phyloP scores from a whole-genome alignment of 2,329 filamentous ascomycete genomes.

The Trichoderma hamatum region DNA sequence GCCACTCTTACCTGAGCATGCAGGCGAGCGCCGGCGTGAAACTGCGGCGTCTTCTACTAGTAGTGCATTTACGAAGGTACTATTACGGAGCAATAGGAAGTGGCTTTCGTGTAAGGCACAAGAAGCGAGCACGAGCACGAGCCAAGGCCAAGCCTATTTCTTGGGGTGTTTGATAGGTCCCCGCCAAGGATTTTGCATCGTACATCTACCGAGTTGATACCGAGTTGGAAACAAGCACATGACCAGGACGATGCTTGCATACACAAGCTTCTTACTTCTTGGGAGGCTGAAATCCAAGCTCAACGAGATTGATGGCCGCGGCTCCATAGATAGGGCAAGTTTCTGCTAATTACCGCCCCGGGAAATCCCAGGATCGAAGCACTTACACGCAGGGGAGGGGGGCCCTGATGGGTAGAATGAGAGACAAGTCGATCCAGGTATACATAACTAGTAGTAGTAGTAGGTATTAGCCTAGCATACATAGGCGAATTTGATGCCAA shows the following conservation, averaged over 20 bases:
- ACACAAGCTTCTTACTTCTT: neutral
- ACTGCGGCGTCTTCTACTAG: too few relatives aligned
- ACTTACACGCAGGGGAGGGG: neutral
- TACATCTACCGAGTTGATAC: neutral
- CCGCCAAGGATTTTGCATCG: too few relatives aligned
- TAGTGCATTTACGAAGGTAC: neutral
- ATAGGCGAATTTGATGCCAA: neutral
- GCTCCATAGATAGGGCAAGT: slow-evolving; percentile 9
- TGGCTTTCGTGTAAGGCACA: neutral
- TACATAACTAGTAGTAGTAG: neutral
- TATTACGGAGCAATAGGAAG: neutral
- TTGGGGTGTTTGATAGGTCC: neutral
- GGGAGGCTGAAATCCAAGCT: neutral
- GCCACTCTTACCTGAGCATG: neutral
- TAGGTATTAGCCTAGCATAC: neutral
- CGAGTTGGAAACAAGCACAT: neutral
- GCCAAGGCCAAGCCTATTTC: neutral
- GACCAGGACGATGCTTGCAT: neutral
- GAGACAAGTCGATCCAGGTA: neutral
- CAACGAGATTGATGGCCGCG: neutral
- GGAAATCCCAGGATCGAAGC: neutral
- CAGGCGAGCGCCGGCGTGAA: neutral
- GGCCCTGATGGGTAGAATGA: neutral
- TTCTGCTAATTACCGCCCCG: neutral
- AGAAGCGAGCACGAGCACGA: neutral